Conservation (phyloP, 805 yeast genomes). For the Lachancea lanzarotensis region DNA sequence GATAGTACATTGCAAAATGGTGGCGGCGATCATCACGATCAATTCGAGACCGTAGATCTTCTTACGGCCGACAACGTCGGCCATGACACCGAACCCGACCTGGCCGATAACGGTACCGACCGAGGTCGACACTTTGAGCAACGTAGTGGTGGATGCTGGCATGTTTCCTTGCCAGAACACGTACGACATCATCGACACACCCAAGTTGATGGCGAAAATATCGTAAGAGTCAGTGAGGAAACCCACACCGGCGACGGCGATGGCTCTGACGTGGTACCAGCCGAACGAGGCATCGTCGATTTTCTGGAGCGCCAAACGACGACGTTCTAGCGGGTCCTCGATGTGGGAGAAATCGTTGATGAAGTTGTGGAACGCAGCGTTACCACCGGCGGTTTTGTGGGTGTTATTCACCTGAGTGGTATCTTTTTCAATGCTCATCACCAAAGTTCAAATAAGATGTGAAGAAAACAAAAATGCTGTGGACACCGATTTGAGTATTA, state of each 20-base stretch:
- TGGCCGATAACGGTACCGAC: slow-evolving; percentile 94
- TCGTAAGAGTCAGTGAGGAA: slow-evolving; percentile 91
- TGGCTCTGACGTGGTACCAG: slow-evolving; percentile 78
- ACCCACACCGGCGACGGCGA: slow-evolving; percentile 87
- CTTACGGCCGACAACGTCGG: slow-evolving; percentile 81
- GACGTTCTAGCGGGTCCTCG: slow-evolving; percentile 80
- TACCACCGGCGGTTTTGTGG: slow-evolving; percentile 58
- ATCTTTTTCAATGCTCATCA: slow-evolving; percentile 6
- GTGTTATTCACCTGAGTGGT: slow-evolving; percentile 21
- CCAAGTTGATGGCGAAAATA: slow-evolving; percentile 83
- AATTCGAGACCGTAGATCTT: slow-evolving; percentile 81
- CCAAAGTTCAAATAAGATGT: no score
- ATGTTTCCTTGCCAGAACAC: slow-evolving; percentile 62
- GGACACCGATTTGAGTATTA: no score
- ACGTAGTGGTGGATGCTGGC: slow-evolving; percentile 68
- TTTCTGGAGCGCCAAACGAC: slow-evolving; percentile 77
- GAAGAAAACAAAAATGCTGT: no score
- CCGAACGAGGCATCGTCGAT: slow-evolving; percentile 75
- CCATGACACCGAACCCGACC: slow-evolving; percentile 73
- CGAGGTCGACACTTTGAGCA: slow-evolving; percentile 82
- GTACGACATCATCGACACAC: slow-evolving; percentile 68
- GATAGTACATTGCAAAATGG: slow-evolving; percentile 66
- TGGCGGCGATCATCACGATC: slow-evolving; percentile 75
- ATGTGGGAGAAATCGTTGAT: slow-evolving; percentile 73
- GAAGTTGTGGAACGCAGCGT: slow-evolving; percentile 80